A percentile compares a stretch with the other conserved stretches of the same genome.
These are phyloP conservation scores for Talaromyces atroroseus DNA, from an alignment of 2,329 filamentous ascomycete genomes.

Conservation along the genomic window DNA sequence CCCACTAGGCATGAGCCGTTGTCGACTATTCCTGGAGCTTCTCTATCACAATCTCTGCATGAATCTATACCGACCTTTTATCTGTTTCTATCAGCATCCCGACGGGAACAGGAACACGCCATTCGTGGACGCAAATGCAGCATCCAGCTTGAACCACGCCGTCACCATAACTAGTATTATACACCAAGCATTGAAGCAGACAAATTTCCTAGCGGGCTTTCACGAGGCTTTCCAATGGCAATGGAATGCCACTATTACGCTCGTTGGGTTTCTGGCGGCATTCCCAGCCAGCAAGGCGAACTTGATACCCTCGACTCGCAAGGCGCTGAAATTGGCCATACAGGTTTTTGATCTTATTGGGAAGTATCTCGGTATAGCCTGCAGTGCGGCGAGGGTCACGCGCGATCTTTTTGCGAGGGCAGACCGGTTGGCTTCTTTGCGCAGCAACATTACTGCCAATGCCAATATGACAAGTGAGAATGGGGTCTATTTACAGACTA, in stretches of 20 bases:
- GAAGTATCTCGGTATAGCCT: conserved; percentile 7
- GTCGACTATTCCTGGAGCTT: conserved; percentile 9
- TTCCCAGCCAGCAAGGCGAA: neutral
- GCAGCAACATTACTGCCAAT: neutral
- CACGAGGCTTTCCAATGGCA: conserved; percentile 12
- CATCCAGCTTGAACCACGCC: conserved; percentile 3
- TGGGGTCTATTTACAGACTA: neutral
- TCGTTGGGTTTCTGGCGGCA: conserved; percentile 4
- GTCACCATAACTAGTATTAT: conserved; percentile 12
- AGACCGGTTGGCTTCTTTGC: neutral
- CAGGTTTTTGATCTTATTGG: conserved; percentile 10
- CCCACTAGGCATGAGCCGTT: conserved; percentile 6
- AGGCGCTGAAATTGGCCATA: conserved; percentile 1
- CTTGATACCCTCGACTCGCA: neutral
- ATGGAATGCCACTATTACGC: conserved; percentile 12
- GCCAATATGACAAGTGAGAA: neutral
- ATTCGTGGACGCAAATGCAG: conserved; percentile 1
- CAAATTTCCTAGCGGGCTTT: conserved; percentile 2
- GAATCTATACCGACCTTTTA: conserved; percentile 11
- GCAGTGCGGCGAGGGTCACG: conserved; percentile 9
- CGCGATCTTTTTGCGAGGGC: conserved; percentile 1
- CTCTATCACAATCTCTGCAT: conserved; percentile 9
- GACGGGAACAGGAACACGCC: neutral
- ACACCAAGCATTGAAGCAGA: conserved; percentile 3
- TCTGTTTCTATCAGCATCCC: neutral